Base-by-base conservation (phyloP, 2,329 filamentous ascomycete genomes). In the Chrysoporthe puriensis region DNA sequence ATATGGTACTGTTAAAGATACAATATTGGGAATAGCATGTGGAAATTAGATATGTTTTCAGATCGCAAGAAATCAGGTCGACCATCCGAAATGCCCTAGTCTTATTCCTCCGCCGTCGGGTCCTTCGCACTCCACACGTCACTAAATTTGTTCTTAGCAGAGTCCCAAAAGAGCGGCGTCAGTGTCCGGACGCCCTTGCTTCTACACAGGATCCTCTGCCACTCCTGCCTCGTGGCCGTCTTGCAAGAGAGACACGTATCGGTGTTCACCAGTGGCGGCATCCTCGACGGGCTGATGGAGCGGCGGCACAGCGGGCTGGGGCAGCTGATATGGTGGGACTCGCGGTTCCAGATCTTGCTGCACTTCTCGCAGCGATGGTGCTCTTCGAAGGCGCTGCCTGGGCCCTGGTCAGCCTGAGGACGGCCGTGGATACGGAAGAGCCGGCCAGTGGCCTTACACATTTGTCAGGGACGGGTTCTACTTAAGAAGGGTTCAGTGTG, bases 241-340 rank as follows among this genome's bases (percentile, higher is more conserved):
- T 43, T 57, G 4, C 63, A 69, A 21, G 34, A 8, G 14, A 63
- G 21, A 54, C 59, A 66, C 1, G 59, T 64, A 18, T 66, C 63
- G 5, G 26, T 54, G 26, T 63, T 63, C 2, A 66, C 46, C 5
- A 69, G 7, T 8, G 67, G 43, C 6, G 54, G 34, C 5, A 58
- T 56, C 2, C 18, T 4, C 8, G 57, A n/a, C 5, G 46, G 63
- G 4, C 44, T 52, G 13, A 26, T 58, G 5, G 40, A 14, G 34
- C 32, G 13, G n/a, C 56, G 46, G n/a, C 63, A 69, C 36, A 42
- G 21, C 34, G 32, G 21, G 32, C 44, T 57, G 46, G 21, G n/a
- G 43, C 54, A 66, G 26, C 21, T 7, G 8, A 60, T 26, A 3
- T 26, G 63, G 9, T 66, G 52, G 14, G 46, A 9, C 18, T 14